Conservation (phyloP, 768 basidiomycete species). For the Tricholoma furcatifolium region DNA sequence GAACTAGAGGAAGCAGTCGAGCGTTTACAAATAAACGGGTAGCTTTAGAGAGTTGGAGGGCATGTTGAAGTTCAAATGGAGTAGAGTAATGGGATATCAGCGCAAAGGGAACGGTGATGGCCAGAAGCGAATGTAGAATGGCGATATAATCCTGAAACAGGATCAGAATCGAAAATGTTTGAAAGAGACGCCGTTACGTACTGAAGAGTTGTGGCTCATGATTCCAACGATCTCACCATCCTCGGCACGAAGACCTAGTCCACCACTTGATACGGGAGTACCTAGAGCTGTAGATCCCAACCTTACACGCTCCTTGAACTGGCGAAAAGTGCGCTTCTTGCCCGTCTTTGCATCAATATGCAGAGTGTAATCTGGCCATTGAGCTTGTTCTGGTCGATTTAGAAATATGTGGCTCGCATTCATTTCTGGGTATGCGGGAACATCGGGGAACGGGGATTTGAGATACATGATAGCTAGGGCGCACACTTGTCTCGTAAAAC, state of each 20-base stretch:
- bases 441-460: slow-evolving; percentile 55
- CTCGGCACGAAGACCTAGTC: slow-evolving; percentile 48
- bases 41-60: slow-evolving; percentile 43
- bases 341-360: slow-evolving; percentile 59
- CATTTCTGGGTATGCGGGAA: slow-evolving; percentile 44
- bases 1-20: slow-evolving; percentile 38
- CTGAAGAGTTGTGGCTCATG: slow-evolving; percentile 67
- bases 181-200: slow-evolving; percentile 29
- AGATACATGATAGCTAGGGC: slow-evolving; percentile 41
- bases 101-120: slow-evolving; percentile 49
- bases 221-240: slow-evolving; percentile 65
- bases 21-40: slow-evolving; percentile 57
- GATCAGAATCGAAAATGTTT: not conserved
- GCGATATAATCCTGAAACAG: slow-evolving; percentile 50
- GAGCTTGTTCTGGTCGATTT: slow-evolving; percentile 49
- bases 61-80: slow-evolving; percentile 52
- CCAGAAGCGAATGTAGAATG: slow-evolving; percentile 48
- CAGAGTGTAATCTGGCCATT: slow-evolving; percentile 55
- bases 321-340: slow-evolving; percentile 39
- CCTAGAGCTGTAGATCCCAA: slow-evolving; percentile 59
- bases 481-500: not conserved
- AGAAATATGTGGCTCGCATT: slow-evolving; percentile 60
- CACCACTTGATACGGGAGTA: slow-evolving; percentile 45
- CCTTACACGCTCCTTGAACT: slow-evolving; percentile 50
- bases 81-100: slow-evolving; percentile 57